Evolutionary conservation across 2,329 filamentous ascomycete species (phyloP), one percentile per base, ranked within the genome.

Genomic region (Fusarium torulosum): DNA sequence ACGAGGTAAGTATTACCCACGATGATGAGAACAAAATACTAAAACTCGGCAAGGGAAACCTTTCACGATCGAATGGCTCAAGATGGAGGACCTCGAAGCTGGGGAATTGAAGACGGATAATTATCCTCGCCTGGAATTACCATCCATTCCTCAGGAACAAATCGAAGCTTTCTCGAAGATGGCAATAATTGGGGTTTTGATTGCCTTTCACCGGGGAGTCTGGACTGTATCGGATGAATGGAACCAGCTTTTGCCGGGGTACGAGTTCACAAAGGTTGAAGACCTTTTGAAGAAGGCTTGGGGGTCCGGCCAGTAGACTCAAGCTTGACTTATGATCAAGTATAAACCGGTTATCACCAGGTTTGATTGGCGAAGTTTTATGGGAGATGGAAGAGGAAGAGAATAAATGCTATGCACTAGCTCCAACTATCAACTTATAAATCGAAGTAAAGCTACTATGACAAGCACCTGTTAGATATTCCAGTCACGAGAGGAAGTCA

Each of bases 141-240:
- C 56, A 2, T 62, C 57, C 0, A 31, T 62, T 1, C 59, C 59
- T 0, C 23, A 42, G 13, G 47, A 55, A 1, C 59, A 61, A 9
- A 38, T 61, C 0, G 56, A 61, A 7, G 13, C 47, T 19, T 62
- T 62, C 8, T 62, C 59, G 1, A 62, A 61, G 20, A 62, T 62
- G 47, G 59, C 35, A 0, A 17, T 37, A 2, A 21, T 46, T 6
- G 59, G 59, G 0, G 33, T 49, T 0, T n/a, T 62, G 4, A 46
- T 20, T 4, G 49, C 33, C 0, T 55, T 46, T 20, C 47, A 55
- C 0, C 57, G 47, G 1, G 59, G 59, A 4, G 59, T 40, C 7
- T 62, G 29, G 25, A 27, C 42, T 0, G 59, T 62, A 1, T 62
- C 56, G 0, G 29, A 38, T 4, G 59, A 62, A 0, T 62, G 56